Conservation (phyloP, 768 basidiomycete species). For the Termitomyces titanicus region DNA sequence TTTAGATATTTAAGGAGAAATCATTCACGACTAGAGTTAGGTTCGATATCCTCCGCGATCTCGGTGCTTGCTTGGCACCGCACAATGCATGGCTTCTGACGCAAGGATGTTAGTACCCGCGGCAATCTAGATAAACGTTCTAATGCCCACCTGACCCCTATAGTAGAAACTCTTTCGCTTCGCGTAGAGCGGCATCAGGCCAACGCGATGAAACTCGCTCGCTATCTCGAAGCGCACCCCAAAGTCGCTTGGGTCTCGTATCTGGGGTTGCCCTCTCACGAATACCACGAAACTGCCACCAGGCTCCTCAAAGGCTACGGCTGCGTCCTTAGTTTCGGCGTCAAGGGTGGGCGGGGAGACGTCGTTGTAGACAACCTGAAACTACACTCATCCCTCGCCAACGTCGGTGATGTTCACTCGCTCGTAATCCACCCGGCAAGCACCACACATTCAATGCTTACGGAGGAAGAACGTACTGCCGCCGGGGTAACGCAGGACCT, state of each 20-base stretch:
- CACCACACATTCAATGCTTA: constrained; percentile 62
- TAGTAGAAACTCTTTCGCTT: constrained; percentile 56
- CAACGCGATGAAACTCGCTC: constrained; percentile 43
- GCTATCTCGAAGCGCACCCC: constrained; percentile 50
- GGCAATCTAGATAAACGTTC: background rate
- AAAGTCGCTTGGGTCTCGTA: constrained; percentile 65
- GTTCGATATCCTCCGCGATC: constrained; percentile 52
- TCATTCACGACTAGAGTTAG: constrained; percentile 25
- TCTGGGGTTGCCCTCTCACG: constrained; percentile 50
- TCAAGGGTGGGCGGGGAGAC: constrained; percentile 38
- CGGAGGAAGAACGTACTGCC: constrained; percentile 41
- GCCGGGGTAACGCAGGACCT: constrained; percentile 56
- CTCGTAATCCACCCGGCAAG: constrained; percentile 61
- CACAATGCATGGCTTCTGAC: constrained; percentile 57
- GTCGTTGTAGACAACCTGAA: constrained; percentile 35
- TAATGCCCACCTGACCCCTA: background rate
- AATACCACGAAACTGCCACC: constrained; percentile 47
- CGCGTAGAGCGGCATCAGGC: constrained; percentile 54
- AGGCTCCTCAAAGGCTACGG: constrained; percentile 45
- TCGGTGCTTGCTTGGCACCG: constrained; percentile 51
- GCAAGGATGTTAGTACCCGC: constrained; percentile 32
- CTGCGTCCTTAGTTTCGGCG: constrained; percentile 62
- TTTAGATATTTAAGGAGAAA: constrained; percentile 14
- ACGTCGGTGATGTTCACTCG: constrained; percentile 50
- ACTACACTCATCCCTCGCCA: constrained; percentile 33